Base-by-base conservation (phyloP, 2,329 filamentous ascomycete genomes). In the Trichoderma sp. region DNA sequence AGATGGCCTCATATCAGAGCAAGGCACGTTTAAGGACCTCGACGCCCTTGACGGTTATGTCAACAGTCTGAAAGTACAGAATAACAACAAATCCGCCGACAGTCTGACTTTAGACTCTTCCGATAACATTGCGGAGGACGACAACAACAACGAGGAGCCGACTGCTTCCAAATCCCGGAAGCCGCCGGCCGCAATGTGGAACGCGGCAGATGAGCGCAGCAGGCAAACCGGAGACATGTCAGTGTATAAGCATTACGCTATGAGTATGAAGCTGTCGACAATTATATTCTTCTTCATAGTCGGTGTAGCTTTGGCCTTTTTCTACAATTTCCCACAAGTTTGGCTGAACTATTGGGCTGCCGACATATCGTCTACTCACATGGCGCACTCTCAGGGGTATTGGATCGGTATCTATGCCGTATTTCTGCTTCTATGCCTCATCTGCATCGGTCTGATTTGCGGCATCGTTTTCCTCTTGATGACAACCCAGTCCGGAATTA, bases 311-410 rank as follows among this genome's bases (percentile, higher is more conserved):
- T 72, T 69, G 1, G 78, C 73, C 1, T 76, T 76, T 15, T 71
- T 72, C 10, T 67, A 61, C 4, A 77, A 73, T 52, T 73, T 78
- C 2, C 74, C 78, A 0, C 76, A 70, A 2, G 64, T 83, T 4
- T 83, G 81, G 80, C 69, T 83, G 7, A 80, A 78, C 19, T 81
- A 76, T 68, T 82, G 81, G 77, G 75, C 80, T 1, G 73, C 76
- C 2, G 76, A 80, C 37, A n/a, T 64, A 2, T 17, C 39, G 6
- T 52, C 60, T 1, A 12, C 45, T 15, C 53, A 59, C 6, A 9
- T 17, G n/a, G 34, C 57, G 37, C 70, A 67, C 5, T 68, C 74
- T 0, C 67, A 71, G 0, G 64, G 70, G 5, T 78, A 75, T 57
- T 79, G 78, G 29, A 59, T 79, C 3, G 76, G 77, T 1, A 70